Evolutionary conservation across 148 eudicot genomes (phyloP), one percentile per base, ranked within the genome.

Genomic region (Amaranthus cruentus): DNA sequence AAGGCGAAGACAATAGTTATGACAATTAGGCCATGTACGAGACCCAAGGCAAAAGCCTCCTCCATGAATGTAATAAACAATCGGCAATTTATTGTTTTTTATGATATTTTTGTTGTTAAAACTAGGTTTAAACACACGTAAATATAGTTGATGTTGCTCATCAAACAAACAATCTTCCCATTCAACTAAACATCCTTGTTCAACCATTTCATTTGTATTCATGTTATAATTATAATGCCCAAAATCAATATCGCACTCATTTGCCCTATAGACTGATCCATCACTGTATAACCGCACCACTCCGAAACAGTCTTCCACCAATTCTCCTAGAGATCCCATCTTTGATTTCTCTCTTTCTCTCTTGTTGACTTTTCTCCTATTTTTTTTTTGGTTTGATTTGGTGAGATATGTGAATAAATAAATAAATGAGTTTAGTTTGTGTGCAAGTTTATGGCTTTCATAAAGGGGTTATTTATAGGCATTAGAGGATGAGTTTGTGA

Each of bases 41-140:
- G 92, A 89, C 6, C 95, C 95, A 42, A 92, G 42, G 68, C 95
- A 89, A 59, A 92, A 90, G 4, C 97, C 97, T 6, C 97, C 95
- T 21, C 97, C 97, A 76, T 88, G 97, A 28, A 92, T 21, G 66
- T 78, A 92, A 73, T 76, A 85, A 42, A 92, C 68, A 28, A 92
- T 43, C 4, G 89, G 84, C 44, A 90, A 76, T 28, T 74, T 76
- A 11, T 55, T 58, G 12, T 62, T 3, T 44, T 66, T 12, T 8
- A 71, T 13, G 1, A 43, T 3, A 63, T 21, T 56, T 4, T 4
- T 10, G 3, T 38, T 62, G 0, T 38, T 7, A 28, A 42, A 5
- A 0, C 9, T 71, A 12, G 97, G 95, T 54, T 75, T 88, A 70
- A 88, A 92, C 47, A 92, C 80, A 53, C 97, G 88, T 68, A 92